Evolutionary conservation across 257 asterid genomes (phyloP), one percentile per base, ranked within the genome.

Genomic region (Plantago major): DNA sequence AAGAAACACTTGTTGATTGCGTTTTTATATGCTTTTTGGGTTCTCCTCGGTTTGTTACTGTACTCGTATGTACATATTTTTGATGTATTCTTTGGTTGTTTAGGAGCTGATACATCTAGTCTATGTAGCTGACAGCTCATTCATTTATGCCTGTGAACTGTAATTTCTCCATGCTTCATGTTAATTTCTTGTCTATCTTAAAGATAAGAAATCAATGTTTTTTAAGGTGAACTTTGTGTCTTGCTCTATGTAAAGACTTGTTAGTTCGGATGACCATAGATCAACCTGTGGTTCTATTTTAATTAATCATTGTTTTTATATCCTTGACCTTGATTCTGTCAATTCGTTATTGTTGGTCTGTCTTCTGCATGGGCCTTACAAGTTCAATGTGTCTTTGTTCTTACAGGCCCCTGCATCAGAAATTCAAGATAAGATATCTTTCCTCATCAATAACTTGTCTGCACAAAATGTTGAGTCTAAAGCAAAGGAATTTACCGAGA

Each of bases 371-470:
- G 19, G 51, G 7, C 19, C 60, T 74, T 62, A 22, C 67, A 44
- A 38, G 61, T 65, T 70, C 52, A 50, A 45, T 28, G 17, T 54
- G 28, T 64, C 50, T 48, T 53, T 26, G 14, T 60, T 60, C 22
- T 45, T 43, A 52, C 94, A 93, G 99, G 94, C 89, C 60, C 99
- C 99, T 38, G 88, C 87, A 18, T 82, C 86, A 42, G 99, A 93
- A 74, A 67, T 77, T 79, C 99, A 89, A 86, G 99, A 93, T 73
- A 93, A 89, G 72, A 83, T 93, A 65, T 89, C 96, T 47, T 93
- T 93, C 68, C 79, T 73, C 58, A 79, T 93, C 59, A 93, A 93
- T 75, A 93, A 93, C 68, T 76, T 93, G 77, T 82, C 97, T 72
- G 78, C 79, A 61, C 81, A 92, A 67, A 87, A 87, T 79, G 48